phyloP scores from a whole-genome alignment of 345 rosid species.

The Anastatica hierochuntica region DNA sequence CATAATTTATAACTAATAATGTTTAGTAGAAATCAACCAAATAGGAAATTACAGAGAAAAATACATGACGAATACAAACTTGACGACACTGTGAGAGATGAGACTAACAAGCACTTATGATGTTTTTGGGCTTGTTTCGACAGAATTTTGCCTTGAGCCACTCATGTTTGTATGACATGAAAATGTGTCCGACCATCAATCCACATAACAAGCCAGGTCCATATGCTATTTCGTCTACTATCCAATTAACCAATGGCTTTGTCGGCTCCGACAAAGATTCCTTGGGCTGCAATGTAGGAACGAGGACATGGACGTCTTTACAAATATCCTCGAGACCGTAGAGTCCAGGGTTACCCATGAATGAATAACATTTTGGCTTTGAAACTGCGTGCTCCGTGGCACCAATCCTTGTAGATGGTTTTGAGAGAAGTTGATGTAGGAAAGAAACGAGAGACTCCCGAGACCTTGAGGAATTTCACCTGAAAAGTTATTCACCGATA shows the following conservation, averaged over 20 bases:
- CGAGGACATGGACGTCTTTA: background rate
- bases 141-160: background rate
- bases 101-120: too few species aligned
- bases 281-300: background rate
- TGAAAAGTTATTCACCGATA: background rate
- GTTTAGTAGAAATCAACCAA: too few species aligned
- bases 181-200: background rate
- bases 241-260: background rate
- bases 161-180: background rate
- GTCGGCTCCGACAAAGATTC: background rate
- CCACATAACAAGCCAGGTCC: background rate
- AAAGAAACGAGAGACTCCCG: background rate
- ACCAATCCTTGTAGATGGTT: background rate
- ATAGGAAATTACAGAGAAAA: too few species aligned
- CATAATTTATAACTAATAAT: too few species aligned
- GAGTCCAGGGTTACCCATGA: background rate
- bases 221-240: background rate
- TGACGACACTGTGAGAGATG: too few species aligned
- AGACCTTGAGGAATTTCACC: slow-evolving; percentile 1
- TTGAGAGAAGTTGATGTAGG: background rate
- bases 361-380: background rate
- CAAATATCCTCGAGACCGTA: background rate
- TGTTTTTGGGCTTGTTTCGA: too few species aligned
- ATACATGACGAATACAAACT: too few species aligned
- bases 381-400: slow-evolving; percentile 5